Evolutionary conservation across 2,329 filamentous ascomycete genomes (phyloP), one percentile per base, ranked within the genome.

Genomic region (Aspergillus terreus): DNA sequence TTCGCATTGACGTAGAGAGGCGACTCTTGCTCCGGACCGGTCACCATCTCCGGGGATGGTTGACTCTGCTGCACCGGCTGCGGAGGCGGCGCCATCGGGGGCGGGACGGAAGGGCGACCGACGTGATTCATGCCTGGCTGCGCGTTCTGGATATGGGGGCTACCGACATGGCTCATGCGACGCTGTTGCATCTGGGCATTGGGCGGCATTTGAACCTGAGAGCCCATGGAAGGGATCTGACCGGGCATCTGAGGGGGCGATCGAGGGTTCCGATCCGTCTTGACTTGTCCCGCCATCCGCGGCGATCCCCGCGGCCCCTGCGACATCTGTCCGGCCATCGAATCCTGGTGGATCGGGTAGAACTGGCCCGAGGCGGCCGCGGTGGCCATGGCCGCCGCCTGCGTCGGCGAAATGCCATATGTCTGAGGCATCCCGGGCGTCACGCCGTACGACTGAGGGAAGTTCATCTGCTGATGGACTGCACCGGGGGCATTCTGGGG

Each of bases 1-100:
- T 99, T 99, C 4, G 94, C 94, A 64, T 99, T 99, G 65, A 99
- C 94, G 63, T 99, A 99, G 1, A 99, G 78, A 0, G 94, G 94
- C 0, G 92, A 92, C 67, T 99, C 94, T 69, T 97, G 94, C 4
- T 85, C 84, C 12, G 82, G 81, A 12, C 81, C 79, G 6, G 86
- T 77, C 1, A 87, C 82, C 63, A 94, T 83, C 67, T 96, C 92
- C 6, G 90, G 89, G 1, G 90, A 92, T 56, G 89, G 84, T 56
- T 82, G 82, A 73, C 86, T 85, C 57, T 81, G 78, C 66, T 87
- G 86, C 7, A 82, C 78, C 9, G 84, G 78, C 25, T 85, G 83
- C 15, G 76, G 71, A 12, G 75, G 71, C 32, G 74, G 73, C 49
- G 78, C 71, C 69, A 80, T 78, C 50, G 76, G 70, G 49, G 78